phyloP scores from a whole-genome alignment of 495 filamentous ascomycete species.

The Rostrohypoxylon terebratum region DNA sequence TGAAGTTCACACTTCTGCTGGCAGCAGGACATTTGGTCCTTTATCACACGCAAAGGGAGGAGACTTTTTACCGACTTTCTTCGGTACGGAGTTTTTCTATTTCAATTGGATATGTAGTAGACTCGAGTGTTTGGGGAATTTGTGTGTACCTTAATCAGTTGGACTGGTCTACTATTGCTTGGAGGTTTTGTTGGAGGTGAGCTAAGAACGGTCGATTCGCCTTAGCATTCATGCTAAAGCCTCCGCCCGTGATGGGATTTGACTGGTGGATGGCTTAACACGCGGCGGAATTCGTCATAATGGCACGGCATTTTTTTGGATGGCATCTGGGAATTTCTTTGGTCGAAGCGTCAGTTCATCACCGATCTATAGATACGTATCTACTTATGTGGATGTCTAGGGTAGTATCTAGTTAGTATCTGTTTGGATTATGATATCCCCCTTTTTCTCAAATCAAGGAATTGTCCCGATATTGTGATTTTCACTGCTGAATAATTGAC shows the following conservation, averaged over 20 bases:
- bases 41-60: conserved; percentile 27
- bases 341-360: conserved; percentile 23
- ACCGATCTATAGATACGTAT: conserved; percentile 36
- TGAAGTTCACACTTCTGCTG: conserved; percentile 55
- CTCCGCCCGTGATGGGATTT: conserved; percentile 26
- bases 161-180: conserved; percentile 14
- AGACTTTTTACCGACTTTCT: conserved; percentile 11
- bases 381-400: background rate
- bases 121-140: conserved; percentile 33
- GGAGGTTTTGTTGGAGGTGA: conserved; percentile 25
- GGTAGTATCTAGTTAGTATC: conserved; percentile 6
- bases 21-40: conserved; percentile 42
- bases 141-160: conserved; percentile 31
- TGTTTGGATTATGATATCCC: conserved; percentile 28
- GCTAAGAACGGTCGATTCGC: conserved; percentile 42
- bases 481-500: conserved; percentile 6
- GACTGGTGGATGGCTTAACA: conserved; percentile 40
- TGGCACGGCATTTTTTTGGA: conserved; percentile 27
- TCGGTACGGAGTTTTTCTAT: conserved; percentile 37
- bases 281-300: conserved; percentile 42
- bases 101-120: conserved; percentile 34
- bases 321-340: conserved; percentile 19
- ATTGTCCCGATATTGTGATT: conserved; percentile 13
- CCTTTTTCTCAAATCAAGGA: conserved; percentile 27
- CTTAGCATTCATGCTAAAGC: conserved; percentile 25